Evolutionary conservation across 495 filamentous ascomycete genomes (phyloP).

Genomic region (Extremus antarcticus): DNA sequence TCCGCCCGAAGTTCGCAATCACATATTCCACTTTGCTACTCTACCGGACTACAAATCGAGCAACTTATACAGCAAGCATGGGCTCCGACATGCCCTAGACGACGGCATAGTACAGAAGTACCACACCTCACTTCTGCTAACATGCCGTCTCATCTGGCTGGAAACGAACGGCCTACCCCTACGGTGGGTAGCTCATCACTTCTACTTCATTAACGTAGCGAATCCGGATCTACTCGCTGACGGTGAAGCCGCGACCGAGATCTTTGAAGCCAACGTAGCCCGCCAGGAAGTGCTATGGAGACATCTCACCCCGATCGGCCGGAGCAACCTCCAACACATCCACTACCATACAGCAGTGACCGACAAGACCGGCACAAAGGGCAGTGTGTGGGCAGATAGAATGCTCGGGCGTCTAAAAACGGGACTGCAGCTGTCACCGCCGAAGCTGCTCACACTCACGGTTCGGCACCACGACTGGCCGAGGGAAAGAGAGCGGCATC

Average conservation of each 20-base stretch:
- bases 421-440: neutral
- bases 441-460: neutral
- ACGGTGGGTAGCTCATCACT: neutral
- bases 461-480: neutral
- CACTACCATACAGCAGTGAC: neutral
- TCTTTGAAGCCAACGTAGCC: too few relatives aligned
- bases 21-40: neutral
- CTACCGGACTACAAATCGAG: neutral
- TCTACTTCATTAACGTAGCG: neutral
- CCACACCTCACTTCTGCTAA: neutral
- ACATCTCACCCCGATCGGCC: neutral
- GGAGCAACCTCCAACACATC: neutral
- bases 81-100: neutral
- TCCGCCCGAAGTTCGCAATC: neutral
- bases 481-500: neutral
- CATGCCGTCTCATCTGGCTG: neutral
- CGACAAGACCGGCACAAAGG: neutral
- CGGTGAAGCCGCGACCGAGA: too few relatives aligned
- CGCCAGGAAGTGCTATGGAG: too few relatives aligned
- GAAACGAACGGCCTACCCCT: neutral
- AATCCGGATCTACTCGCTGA: too few relatives aligned
- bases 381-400: neutral
- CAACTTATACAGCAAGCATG: neutral
- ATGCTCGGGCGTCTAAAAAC: neutral
- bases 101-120: neutral